phyloP scores from a whole-genome alignment of 345 rosid genomes.

The Brassica rapa region DNA sequence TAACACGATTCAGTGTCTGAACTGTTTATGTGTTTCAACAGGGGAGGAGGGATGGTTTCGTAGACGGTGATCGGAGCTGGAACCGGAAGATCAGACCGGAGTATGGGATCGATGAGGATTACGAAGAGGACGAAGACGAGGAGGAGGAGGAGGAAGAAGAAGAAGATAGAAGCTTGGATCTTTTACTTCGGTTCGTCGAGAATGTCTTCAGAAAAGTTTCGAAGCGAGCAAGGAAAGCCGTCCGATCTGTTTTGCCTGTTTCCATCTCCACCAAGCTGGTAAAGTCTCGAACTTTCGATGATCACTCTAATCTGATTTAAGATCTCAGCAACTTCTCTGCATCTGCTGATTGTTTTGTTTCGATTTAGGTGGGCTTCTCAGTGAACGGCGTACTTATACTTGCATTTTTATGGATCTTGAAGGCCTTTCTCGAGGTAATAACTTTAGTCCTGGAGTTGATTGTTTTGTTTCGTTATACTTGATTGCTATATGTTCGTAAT shows the following conservation, averaged over 20 bases:
- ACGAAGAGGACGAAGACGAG: conserved; percentile 53
- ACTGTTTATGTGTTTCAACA: neutral
- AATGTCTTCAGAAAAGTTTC: conserved; percentile 74
- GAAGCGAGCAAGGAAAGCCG: conserved; percentile 79
- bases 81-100: conserved; percentile 62
- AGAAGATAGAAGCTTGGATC: conserved; percentile 82
- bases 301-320: neutral
- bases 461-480: neutral
- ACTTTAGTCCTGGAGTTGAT: conserved; percentile 20
- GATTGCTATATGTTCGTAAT: neutral
- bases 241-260: conserved; percentile 71
- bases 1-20: neutral
- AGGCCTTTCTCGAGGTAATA: conserved; percentile 89
- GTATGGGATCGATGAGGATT: conserved; percentile 36
- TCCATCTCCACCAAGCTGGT: conserved; percentile 71
- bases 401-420: conserved; percentile 84
- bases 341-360: neutral
- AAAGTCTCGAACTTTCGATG: conserved; percentile 21
- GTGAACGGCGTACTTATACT: conserved; percentile 81
- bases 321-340: neutral
- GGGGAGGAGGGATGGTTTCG: conserved; percentile 47
- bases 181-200: conserved; percentile 63
- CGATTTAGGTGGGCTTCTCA: conserved; percentile 71
- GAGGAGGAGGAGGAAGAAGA: conserved; percentile 68
- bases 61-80: conserved; percentile 65